These are phyloP conservation scores for Dactylellina cionopaga DNA, from an alignment of 2,329 filamentous ascomycete species.

Conservation along the genomic window DNA sequence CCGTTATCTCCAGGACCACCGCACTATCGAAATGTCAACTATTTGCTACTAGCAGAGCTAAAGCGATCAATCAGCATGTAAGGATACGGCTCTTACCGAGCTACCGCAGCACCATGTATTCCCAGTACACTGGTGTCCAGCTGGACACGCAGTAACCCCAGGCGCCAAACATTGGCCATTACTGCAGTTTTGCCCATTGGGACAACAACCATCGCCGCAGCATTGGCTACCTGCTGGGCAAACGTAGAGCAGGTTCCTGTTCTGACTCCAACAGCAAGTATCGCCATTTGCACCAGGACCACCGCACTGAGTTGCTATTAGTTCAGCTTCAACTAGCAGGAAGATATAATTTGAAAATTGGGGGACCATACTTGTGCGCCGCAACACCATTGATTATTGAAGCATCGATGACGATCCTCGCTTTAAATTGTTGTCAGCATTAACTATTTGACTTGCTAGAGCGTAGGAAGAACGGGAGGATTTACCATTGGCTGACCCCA, in stretches of 20 bases:
- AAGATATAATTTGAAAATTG: too few relatives aligned
- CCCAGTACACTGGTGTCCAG: not conserved
- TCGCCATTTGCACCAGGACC: slow-evolving; percentile 5
- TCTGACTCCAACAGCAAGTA: slow-evolving; percentile 3
- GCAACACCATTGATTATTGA: slow-evolving; percentile 1
- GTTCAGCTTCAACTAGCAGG: too few relatives aligned
- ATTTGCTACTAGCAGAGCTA: too few relatives aligned
- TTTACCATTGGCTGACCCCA: not conserved
- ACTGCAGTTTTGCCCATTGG: not conserved
- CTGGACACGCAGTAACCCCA: not conserved
- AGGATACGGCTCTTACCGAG: too few relatives aligned
- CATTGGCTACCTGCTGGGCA: not conserved
- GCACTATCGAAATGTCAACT: too few relatives aligned
- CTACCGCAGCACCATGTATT: not conserved
- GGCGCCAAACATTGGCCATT: not conserved
- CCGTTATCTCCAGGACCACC: not conserved
- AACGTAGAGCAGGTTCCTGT: not conserved
- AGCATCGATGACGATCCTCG: not conserved
- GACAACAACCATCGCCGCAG: not conserved
- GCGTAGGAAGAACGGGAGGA: too few relatives aligned
- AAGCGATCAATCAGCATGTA: too few relatives aligned
- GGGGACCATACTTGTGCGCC: too few relatives aligned
- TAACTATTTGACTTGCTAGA: too few relatives aligned
- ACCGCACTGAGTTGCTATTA: too few relatives aligned
- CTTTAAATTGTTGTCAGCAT: too few relatives aligned